phyloP scores from a whole-genome alignment of 2,329 filamentous ascomycete species.

The Volutella citrinella region DNA sequence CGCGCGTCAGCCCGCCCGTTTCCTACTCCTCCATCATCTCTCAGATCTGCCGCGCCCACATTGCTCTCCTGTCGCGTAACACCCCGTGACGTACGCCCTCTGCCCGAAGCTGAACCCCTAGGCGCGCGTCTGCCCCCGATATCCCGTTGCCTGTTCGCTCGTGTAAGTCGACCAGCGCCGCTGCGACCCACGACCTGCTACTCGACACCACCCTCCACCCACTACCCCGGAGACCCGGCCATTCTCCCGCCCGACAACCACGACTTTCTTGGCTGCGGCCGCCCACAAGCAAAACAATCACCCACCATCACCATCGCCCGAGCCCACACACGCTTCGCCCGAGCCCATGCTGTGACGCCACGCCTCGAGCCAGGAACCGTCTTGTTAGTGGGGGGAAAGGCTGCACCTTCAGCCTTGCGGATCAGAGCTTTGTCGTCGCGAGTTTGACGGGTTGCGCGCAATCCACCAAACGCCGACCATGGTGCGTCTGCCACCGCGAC shows the following conservation, averaged over 20 bases:
- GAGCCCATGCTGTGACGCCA: conserved; percentile 19
- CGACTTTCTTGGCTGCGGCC: conserved; percentile 16
- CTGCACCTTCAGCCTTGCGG: conserved; percentile 24
- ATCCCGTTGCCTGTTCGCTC: too few species aligned
- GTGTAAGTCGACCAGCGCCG: conserved; percentile 31
- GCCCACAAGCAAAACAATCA: conserved; percentile 16
- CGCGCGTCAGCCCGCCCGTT: conserved; percentile 28
- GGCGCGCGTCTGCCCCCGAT: too few species aligned
- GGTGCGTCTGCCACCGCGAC: too few species aligned
- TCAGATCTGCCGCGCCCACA: conserved; percentile 11
- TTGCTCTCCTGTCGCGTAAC: conserved; percentile 1
- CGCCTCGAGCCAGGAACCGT: conserved; percentile 12
- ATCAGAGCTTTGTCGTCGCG: conserved; percentile 14
- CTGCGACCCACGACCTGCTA: conserved; percentile 10
- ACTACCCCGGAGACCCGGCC: conserved; percentile 17
- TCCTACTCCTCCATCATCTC: conserved; percentile 14
- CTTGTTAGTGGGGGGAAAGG: conserved; percentile 27
- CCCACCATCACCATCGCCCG: conserved; percentile 8
- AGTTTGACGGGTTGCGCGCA: conserved; percentile 15
- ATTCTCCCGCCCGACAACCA: conserved; percentile 21
- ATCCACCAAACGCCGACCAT: conserved; percentile 17
- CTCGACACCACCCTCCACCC: conserved; percentile 19
- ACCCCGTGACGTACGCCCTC: too few species aligned
- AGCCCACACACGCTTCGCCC: background rate
- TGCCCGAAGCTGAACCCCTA: too few species aligned